phyloP scores from a whole-genome alignment of 202 grass and related monocot species.

The Setaria italica region DNA sequence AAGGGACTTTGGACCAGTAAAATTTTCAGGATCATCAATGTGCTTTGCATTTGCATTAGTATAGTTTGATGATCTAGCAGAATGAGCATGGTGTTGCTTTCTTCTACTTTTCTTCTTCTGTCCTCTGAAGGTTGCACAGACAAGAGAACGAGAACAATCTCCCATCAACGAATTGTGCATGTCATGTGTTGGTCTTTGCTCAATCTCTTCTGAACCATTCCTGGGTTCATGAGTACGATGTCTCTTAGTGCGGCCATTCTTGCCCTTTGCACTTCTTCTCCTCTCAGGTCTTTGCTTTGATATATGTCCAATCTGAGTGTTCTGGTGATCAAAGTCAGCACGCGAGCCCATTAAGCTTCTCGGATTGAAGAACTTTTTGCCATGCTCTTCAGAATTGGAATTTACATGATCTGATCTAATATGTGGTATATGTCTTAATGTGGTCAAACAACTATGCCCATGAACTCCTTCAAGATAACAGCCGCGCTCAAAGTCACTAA shows the following conservation, averaged over 20 bases:
- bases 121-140: conserved; percentile 24
- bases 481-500: conserved; percentile 34
- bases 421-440: conserved; percentile 26
- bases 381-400: conserved; percentile 41
- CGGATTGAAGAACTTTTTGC: conserved; percentile 1
- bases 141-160: conserved; percentile 17
- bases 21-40: conserved; percentile 5
- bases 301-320: conserved; percentile 21
- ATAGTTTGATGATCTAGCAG: conserved; percentile 21
- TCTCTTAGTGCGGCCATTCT: conserved; percentile 37
- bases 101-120: conserved; percentile 46
- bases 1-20: conserved; percentile 58
- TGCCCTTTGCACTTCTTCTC: conserved; percentile 41
- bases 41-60: conserved; percentile 22
- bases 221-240: background rate
- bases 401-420: conserved; percentile 2
- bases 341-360: conserved; percentile 20
- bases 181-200: conserved; percentile 1
- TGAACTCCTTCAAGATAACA: conserved; percentile 39
- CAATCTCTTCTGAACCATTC: conserved; percentile 24
- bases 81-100: conserved; percentile 27
- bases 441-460: conserved; percentile 18
- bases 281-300: conserved; percentile 41
- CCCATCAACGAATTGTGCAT: conserved; percentile 29
- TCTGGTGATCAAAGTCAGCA: conserved; percentile 30